These are phyloP conservation scores for Staphylotrichum longicolle DNA, from an alignment of 495 filamentous ascomycete species.

Conservation along the genomic window DNA sequence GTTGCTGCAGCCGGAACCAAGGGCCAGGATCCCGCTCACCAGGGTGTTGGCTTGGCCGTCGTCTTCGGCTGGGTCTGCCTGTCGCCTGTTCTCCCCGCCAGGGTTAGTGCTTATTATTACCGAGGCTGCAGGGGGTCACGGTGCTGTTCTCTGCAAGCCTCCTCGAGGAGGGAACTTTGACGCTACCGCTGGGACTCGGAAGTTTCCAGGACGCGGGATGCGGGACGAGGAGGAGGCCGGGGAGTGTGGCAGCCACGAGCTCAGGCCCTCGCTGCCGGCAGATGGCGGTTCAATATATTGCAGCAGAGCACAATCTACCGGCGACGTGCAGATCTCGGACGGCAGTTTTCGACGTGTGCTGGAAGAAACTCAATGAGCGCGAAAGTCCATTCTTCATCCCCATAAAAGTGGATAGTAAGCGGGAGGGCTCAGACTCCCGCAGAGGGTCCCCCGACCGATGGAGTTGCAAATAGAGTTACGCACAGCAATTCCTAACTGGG, in stretches of 20 bases:
- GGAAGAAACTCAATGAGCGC: background rate
- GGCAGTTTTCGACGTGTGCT: background rate
- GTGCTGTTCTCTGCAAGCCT: background rate
- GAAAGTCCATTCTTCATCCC: background rate
- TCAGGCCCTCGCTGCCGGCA: slow-evolving; percentile 4
- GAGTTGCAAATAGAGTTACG: slow-evolving; percentile 8
- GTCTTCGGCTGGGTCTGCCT: background rate
- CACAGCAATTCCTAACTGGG: background rate
- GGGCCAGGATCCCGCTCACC: slow-evolving; percentile 1
- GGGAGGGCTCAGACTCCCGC: background rate
- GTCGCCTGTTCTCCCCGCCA: background rate
- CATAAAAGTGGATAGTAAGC: background rate
- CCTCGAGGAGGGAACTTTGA: background rate
- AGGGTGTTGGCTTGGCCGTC: background rate
- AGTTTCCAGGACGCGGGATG: background rate
- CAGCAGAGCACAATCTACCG: background rate
- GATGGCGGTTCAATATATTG: slow-evolving; percentile 11
- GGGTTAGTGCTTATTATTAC: slow-evolving; percentile 11
- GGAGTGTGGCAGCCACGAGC: slow-evolving; percentile 2
- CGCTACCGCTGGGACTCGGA: background rate
- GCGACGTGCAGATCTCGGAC: slow-evolving; percentile 3
- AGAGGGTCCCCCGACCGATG: background rate
- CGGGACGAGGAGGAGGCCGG: background rate
- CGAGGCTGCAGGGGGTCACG: slow-evolving; percentile 3
- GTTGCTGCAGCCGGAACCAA: background rate